phyloP scores from a whole-genome alignment of 352 stramenopile genomes.

The Phytophthora ohioensis region DNA sequence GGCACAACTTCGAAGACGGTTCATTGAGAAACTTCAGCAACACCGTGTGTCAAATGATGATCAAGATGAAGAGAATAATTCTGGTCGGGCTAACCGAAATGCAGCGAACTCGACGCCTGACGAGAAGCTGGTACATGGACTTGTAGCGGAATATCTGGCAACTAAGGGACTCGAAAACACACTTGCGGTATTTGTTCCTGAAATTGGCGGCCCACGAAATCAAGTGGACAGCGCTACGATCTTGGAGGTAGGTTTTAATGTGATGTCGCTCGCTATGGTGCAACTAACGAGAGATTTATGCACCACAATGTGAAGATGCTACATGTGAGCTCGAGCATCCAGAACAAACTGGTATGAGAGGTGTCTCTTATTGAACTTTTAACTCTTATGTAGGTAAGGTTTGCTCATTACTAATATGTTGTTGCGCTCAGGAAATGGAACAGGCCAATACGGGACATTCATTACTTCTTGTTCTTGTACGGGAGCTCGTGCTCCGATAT shows the following conservation, averaged over 20 bases:
- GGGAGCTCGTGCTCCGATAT: constrained; percentile 46
- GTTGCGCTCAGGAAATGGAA: constrained; percentile 30
- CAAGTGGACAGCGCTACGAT: constrained; percentile 56
- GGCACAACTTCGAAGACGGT: constrained; percentile 70
- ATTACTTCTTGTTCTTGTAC: constrained; percentile 47
- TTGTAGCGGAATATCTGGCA: constrained; percentile 68
- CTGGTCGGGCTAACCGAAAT: constrained; percentile 11
- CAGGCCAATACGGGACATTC: constrained; percentile 23
- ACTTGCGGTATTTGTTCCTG: constrained; percentile 71
- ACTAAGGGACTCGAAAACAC: constrained; percentile 65
- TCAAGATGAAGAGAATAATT: constrained; percentile 9
- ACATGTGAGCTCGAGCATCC: constrained; percentile 29
- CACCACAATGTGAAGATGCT: constrained; percentile 42
- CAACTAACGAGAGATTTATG: background rate
- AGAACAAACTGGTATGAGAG: constrained; percentile 40
- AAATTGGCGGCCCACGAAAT: constrained; percentile 62
- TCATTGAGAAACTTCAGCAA: constrained; percentile 77
- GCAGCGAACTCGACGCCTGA: constrained; percentile 35
- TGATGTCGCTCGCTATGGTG: background rate
- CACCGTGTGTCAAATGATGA: constrained; percentile 32
- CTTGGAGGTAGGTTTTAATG: constrained; percentile 37
- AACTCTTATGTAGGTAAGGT: background rate
- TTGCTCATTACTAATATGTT: background rate
- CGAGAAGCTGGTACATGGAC: constrained; percentile 65
- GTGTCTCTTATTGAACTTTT: background rate